Evolutionary conservation across 2,329 filamentous ascomycete species (phyloP), one percentile per base, ranked within the genome.

Genomic region (Hymenoscyphus salicellus): DNA sequence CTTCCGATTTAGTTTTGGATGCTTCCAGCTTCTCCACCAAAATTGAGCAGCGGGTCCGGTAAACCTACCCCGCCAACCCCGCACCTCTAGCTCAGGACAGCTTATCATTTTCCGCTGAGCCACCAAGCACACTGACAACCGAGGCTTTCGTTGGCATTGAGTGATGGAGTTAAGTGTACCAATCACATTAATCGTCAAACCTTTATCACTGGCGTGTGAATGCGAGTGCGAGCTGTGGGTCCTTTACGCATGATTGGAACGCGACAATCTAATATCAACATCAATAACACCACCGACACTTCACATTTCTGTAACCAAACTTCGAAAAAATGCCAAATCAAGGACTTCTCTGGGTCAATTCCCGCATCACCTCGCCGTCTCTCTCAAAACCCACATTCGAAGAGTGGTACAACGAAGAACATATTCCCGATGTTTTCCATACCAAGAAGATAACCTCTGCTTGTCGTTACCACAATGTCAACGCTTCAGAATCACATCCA

Each of bases 371-470:
- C 14, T 59, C 36, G 1, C 55, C 61, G 3, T 30, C 32, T 17
- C 7, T 68, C 26, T 30, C 61, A 3, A 26, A 30, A 2, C 33
- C 60, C 23, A 38, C 56, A 17, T 66, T 64, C 43, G 41, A 60
- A 26, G 58, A 46, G 38, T 68, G 66, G 66, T 68, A 68, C 49
- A 33, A 61, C 28, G 41, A 62, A 26, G 61, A 60, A 33, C 66
- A 68, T 17, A 49, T 68, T 26, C 62, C 61, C 11, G 66, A 68
- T 43, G 28, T 68, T 30, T 36, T 68, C 32, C 30, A 52, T 23
- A 61, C 61, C 16, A 63, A 64, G 17, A 23, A 28, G 28, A 56
- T 65, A 30, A 49, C 55, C 28, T 62, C 64, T 16, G 64, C 60
- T 26, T 60, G 14, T 38, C 64, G 64, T 14, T 64, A 66, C 57